Evolutionary conservation across 2,329 filamentous ascomycete species (phyloP).

Genomic region (Hortaea werneckii): DNA sequence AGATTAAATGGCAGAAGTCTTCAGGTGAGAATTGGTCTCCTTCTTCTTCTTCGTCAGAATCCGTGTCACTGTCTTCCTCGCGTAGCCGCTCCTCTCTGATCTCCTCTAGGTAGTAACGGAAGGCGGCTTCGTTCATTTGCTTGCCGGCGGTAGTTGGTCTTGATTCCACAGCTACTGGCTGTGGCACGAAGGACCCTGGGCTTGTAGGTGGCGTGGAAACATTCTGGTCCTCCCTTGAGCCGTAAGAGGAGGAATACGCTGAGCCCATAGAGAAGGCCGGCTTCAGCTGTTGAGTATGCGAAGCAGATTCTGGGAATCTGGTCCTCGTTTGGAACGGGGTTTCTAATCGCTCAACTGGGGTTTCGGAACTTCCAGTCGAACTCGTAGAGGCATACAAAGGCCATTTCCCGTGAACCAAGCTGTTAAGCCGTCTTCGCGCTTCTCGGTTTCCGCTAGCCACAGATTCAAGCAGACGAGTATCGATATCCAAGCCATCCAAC

Average conservation of each 20-base stretch:
- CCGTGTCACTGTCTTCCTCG: not conserved
- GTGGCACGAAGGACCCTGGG: not conserved
- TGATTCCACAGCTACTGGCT: not conserved
- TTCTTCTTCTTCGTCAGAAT: conserved; percentile 1
- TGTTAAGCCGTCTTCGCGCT: conserved; percentile 7
- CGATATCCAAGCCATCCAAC: too few relatives aligned
- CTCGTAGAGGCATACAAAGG: too few relatives aligned
- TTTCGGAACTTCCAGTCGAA: too few relatives aligned
- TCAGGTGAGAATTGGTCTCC: conserved; percentile 1
- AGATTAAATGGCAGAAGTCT: conserved; percentile 8
- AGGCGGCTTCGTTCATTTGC: conserved; percentile 4
- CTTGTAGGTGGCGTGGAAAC: not conserved
- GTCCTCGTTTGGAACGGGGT: too few relatives aligned
- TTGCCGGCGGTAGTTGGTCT: conserved; percentile 9
- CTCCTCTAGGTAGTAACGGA: not conserved
- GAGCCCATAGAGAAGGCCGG: not conserved
- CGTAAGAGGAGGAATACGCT: not conserved
- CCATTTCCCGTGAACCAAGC: not conserved
- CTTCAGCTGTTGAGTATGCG: not conserved
- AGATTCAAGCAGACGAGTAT: not conserved
- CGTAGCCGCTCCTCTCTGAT: not conserved
- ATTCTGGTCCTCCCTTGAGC: not conserved
- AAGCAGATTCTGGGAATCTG: too few relatives aligned
- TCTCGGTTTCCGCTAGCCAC: conserved; percentile 5
- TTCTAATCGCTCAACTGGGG: too few relatives aligned